A percentile compares a stretch with the other conserved stretches of the same genome.
phyloP scores from a whole-genome alignment of 192 early-diverging fungal species.

The Coemansia sp. region DNA sequence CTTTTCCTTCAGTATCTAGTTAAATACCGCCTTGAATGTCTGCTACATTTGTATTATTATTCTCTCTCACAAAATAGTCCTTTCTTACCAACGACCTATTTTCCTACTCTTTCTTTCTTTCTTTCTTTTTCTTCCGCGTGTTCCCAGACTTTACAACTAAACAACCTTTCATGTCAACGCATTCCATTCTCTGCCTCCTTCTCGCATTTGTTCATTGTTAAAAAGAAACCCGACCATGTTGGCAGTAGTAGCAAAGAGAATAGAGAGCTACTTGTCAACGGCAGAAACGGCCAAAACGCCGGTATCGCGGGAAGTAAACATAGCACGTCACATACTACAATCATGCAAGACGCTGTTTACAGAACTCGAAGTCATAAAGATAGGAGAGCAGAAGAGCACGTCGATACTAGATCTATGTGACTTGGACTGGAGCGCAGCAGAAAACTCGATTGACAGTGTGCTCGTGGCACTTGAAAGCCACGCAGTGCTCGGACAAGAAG shows the following conservation, averaged over 20 bases:
- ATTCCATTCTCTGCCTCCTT: neutral
- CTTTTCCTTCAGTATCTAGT: too few species aligned
- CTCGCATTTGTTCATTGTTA: neutral
- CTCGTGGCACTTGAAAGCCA: constrained; percentile 14
- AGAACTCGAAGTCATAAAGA: constrained; percentile 26
- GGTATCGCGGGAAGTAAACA: constrained; percentile 11
- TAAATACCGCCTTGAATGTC: too few species aligned
- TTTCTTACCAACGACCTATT: too few species aligned
- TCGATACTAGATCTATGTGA: constrained; percentile 15
- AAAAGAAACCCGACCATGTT: neutral
- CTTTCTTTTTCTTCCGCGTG: neutral
- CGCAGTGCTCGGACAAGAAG: neutral
- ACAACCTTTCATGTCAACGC: neutral
- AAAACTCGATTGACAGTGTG: constrained; percentile 15
- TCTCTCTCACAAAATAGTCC: neutral
- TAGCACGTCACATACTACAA: constrained; percentile 33
- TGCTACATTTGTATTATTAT: too few species aligned
- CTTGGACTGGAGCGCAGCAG: constrained; percentile 20
- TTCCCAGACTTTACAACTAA: neutral
- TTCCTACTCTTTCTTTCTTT: neutral
- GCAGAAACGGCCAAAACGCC: neutral
- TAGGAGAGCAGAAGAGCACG: constrained; percentile 3
- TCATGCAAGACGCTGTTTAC: constrained; percentile 28
- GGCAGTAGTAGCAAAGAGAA: constrained; percentile 19
- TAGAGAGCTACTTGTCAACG: constrained; percentile 21